Evolutionary conservation across 2,329 filamentous ascomycete species (phyloP).

Genomic region (Phaeosphaeriaceae sp.): DNA sequence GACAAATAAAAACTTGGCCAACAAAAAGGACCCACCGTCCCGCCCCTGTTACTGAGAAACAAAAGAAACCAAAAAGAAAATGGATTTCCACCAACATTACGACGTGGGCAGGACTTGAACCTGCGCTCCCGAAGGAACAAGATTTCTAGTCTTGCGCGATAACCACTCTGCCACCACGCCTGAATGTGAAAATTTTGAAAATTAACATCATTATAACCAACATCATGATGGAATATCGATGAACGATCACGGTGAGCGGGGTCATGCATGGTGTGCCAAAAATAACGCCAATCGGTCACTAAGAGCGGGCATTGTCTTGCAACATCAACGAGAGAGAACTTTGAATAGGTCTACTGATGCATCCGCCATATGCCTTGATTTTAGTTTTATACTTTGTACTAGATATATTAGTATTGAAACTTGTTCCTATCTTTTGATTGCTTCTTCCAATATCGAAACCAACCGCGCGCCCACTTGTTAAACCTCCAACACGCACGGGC

Average conservation of each 20-base stretch:
- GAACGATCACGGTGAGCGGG: neutral
- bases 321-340: neutral
- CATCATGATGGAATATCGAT: neutral
- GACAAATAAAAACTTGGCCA: too few relatives aligned
- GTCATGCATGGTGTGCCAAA: conserved; percentile 3
- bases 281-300: neutral
- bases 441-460: neutral
- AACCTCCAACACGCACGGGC: neutral
- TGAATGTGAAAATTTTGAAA: neutral
- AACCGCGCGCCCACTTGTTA: neutral
- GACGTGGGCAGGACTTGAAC: conserved; percentile 50
- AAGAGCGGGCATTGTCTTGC: neutral
- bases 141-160: conserved; percentile 53
- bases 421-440: neutral
- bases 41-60: too few relatives aligned
- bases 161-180: conserved; percentile 51
- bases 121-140: conserved; percentile 52
- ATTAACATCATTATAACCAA: conserved; percentile 3
- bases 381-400: too few relatives aligned
- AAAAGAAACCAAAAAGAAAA: conserved; percentile 25
- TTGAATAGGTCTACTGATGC: neutral
- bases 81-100: too few relatives aligned
- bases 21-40: too few relatives aligned
- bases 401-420: neutral
- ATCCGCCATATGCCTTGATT: neutral